These are phyloP conservation scores for Candida sanyaensis DNA, from an alignment of 1,139 yeast species.

Conservation along the genomic window DNA sequence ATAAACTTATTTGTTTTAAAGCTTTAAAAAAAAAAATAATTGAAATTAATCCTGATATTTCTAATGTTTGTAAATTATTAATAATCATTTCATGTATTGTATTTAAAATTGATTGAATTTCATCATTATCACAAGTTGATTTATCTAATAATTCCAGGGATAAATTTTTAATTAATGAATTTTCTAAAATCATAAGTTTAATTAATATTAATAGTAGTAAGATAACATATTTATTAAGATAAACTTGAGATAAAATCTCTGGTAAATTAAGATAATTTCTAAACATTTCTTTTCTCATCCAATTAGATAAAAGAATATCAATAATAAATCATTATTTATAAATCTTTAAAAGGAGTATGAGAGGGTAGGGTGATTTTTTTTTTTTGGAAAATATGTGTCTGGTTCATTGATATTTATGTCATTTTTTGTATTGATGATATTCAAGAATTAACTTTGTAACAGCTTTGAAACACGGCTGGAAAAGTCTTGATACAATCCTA, in stretches of 20 bases:
- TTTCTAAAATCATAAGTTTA: slow-evolving; percentile 51
- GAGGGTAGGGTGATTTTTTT: no score
- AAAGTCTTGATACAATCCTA: not conserved
- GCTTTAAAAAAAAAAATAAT: slow-evolving; percentile 26
- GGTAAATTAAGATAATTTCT: slow-evolving; percentile 28
- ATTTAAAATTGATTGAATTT: slow-evolving; percentile 14
- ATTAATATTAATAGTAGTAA: slow-evolving; percentile 44
- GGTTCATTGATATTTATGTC: not conserved
- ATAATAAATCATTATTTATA: no score
- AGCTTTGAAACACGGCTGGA: slow-evolving; percentile 3
- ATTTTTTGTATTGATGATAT: not conserved
- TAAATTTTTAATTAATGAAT: slow-evolving; percentile 35
- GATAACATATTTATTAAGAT: slow-evolving; percentile 59
- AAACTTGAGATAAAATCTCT: slow-evolving; percentile 58
- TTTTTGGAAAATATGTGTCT: not conserved
- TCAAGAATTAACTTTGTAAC: not conserved
- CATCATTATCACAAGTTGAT: slow-evolving; percentile 19
- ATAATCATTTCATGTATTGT: slow-evolving; percentile 12
- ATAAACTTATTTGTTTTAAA: slow-evolving; percentile 59
- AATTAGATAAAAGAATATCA: not conserved
- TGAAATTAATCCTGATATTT: slow-evolving; percentile 11
- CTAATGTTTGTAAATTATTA: slow-evolving; percentile 11
- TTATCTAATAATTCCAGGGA: slow-evolving; percentile 35
- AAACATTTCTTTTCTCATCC: slow-evolving; percentile 9
- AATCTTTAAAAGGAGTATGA: no score